A percentile compares a stretch with the other conserved stretches of the same genome.
phyloP scores from a whole-genome alignment of 176 grass and related monocot species.

The Triticum timopheevii region DNA sequence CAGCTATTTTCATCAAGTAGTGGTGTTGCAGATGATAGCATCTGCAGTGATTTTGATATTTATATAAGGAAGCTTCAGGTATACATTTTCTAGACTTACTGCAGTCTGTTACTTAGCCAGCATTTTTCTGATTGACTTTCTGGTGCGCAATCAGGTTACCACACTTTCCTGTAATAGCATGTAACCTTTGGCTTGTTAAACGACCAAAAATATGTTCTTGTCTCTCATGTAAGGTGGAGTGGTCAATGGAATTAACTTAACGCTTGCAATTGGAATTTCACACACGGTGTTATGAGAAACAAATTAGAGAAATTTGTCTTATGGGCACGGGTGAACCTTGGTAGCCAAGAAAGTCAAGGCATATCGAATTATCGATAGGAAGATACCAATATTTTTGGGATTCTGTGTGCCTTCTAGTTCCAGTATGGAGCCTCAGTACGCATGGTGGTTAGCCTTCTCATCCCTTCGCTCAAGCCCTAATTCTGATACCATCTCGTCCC shows the following conservation, averaged over 20 bases:
- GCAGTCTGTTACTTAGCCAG: not conserved
- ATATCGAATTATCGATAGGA: not conserved
- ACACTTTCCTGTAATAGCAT: conserved; percentile 1
- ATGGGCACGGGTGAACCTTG: not conserved
- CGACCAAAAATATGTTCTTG: not conserved
- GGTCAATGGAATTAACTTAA: not conserved
- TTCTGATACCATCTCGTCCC: not conserved
- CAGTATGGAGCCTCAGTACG: not conserved
- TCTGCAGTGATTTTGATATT: conserved; percentile 80
- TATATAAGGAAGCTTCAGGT: conserved; percentile 89
- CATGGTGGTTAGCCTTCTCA: not conserved
- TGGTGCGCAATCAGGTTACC: not conserved
- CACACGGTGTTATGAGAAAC: not conserved
- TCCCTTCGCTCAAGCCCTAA: not conserved
- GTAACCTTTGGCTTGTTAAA: not conserved
- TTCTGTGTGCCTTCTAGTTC: not conserved
- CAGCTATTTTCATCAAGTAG: conserved; percentile 76
- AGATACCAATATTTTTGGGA: not conserved
- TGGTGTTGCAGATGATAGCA: conserved; percentile 52
- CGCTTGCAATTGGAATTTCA: not conserved
- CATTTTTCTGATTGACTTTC: not conserved
- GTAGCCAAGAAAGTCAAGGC: not conserved
- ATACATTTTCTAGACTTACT: not conserved
- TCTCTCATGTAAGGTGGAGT: not conserved
- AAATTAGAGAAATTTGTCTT: not conserved